Base-by-base conservation (phyloP, 139 green algal genomes). In the Picochlorum sp. region DNA sequence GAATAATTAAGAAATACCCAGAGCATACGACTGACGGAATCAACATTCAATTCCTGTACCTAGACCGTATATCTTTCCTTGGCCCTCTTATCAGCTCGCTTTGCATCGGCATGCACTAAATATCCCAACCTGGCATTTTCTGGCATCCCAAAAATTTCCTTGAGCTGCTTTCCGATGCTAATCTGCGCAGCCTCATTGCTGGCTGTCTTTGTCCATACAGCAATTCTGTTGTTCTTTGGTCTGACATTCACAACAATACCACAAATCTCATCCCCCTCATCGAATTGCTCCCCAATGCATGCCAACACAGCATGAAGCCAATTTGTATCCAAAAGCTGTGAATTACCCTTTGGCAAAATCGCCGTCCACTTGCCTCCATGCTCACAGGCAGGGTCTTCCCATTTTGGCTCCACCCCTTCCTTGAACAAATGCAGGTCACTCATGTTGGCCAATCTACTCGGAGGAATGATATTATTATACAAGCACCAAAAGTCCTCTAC, bases 401-500 rank as follows among this genome's bases (percentile, higher is more conserved):
- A 99, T 81, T 98, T 97, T 24, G 94, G 94, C 77, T 98, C 83
- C 57, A 99, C 92, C 49, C 90, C 88, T 37, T 96, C 83, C 64
- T 96, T 95, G 85, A 99, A 99, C 20, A 96, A 72, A 66, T 96
- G 90, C 64, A 97, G 92, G 65, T 96, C 95, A 9, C 88, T 84
- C 7, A 78, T 83, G 9, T 79, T 70, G 38, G 85, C 73, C 8
- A 99, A 82, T 67, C 89, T 82, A 69, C 79, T 88, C 1, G 94
- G 94, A 1, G 83, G 85, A 66, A 95, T 86, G 75, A 99, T 95
- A 75, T 99, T 99, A 79, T 98, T 98, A 84, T 96, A 98, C 67
- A 99, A 72, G 72, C 92, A 94, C 94, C 94, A 99, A 66, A 99
- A 99, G 67, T 98, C 94, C 74, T 99, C 94, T 16, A 98, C 91